Evolutionary conservation across 1,139 yeast genomes (phyloP), one percentile per base, ranked within the genome.

Genomic region (Neolecta irregularis): DNA sequence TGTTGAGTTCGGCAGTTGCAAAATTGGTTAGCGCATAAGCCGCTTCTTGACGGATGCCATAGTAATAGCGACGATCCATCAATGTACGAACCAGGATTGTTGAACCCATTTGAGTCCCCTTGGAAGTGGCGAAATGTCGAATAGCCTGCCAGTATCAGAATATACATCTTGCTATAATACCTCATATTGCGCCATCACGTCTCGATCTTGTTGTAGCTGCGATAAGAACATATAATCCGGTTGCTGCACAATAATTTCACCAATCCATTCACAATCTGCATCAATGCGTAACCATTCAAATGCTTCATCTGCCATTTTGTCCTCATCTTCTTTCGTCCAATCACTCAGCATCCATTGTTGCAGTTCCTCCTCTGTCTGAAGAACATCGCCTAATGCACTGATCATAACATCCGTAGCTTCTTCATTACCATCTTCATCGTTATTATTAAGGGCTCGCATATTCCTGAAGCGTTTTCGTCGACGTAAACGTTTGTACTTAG

Each of bases 281-380:
- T 91, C 99, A 6, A 85, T 81, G 46, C 99, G 65, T 29, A 91
- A 66, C 99, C 99, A 91, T 51, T 91, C 98, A 57, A 83, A 91
- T 0, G 95, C 94, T 51, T 88, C 96, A 46, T 72, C 72, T 32
- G 69, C 64, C 62, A 69, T 65, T 28, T 57, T 56, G 34, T 74
- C 85, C 41, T 78, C 92, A 41, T 74, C 80, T 29, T 73, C 74
- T 38, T 66, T 66, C 2, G 71, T 65, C 72, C 85, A 77, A 30
- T 80, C 93, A 2, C 67, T 66, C 19, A 88, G 60, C 12, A 65
- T 64, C 96, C 96, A 88, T 26, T 69, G 66, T 7, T 58, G 58
- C 41, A 74, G 60, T 5, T 83, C 94, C 6, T 58, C 55, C 1
- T 69, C 66, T 2, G 69, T 50, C 39, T 67, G 69, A 18, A 85